A percentile compares a stretch with the other conserved stretches of the same genome.
phyloP scores from a whole-genome alignment of 257 asterid genomes.

The Solanum sitiens region DNA sequence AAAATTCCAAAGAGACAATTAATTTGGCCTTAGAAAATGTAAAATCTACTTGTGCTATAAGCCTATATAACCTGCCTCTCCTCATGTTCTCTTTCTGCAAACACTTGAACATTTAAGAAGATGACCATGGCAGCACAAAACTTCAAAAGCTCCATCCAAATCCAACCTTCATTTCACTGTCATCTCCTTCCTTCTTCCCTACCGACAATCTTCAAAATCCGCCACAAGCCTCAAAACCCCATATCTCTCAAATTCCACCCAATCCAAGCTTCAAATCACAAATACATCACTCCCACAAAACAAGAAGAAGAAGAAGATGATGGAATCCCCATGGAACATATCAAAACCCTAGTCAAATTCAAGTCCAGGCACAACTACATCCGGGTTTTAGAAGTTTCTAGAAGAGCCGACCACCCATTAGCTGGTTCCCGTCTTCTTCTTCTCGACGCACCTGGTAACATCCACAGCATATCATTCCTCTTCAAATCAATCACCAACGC shows the following conservation, averaged over 20 bases:
- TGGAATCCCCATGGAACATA: slow-evolving; percentile 74
- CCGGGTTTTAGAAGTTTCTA: slow-evolving; percentile 67
- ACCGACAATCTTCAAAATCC: slow-evolving; percentile 3
- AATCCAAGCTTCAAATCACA: slow-evolving; percentile 15
- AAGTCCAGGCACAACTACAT: slow-evolving; percentile 75
- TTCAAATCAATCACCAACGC: slow-evolving; percentile 59
- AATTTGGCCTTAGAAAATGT: neutral
- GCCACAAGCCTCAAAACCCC: neutral
- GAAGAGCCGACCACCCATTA: slow-evolving; percentile 77
- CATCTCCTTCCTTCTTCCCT: slow-evolving; percentile 4
- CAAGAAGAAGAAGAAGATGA: slow-evolving; percentile 1
- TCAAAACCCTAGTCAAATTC: slow-evolving; percentile 69
- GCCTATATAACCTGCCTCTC: neutral
- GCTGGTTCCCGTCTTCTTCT: slow-evolving; percentile 81
- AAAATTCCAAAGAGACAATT: neutral
- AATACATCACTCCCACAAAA: neutral
- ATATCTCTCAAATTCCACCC: neutral
- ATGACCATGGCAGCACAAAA: slow-evolving; percentile 16
- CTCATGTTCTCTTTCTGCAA: neutral
- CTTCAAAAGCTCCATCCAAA: slow-evolving; percentile 1
- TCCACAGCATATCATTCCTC: slow-evolving; percentile 78
- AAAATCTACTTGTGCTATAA: neutral
- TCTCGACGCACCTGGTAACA: slow-evolving; percentile 89
- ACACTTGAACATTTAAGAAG: neutral
- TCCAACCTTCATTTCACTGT: neutral